phyloP scores from a whole-genome alignment of 2,329 filamentous ascomycete species.

The Penicillium hordei region DNA sequence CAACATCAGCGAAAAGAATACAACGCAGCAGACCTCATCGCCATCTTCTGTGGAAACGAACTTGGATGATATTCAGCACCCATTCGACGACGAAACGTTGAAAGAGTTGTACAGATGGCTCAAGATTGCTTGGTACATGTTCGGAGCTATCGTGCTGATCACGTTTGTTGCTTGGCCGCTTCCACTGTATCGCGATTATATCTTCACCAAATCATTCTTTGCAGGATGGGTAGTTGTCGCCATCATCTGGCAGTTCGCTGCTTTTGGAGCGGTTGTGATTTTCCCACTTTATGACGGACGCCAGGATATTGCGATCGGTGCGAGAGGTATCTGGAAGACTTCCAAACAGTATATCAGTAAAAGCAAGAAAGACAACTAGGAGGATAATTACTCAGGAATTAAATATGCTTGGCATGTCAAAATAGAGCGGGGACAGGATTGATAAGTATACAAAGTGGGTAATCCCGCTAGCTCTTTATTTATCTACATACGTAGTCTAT shows the following conservation, averaged over 20 bases:
- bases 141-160: slow-evolving; percentile 45
- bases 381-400: background rate
- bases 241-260: slow-evolving; percentile 52
- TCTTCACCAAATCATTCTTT: slow-evolving; percentile 52
- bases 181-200: slow-evolving; percentile 51
- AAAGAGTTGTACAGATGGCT: slow-evolving; percentile 40
- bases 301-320: slow-evolving; percentile 38
- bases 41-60: slow-evolving; percentile 12
- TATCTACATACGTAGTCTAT: too few species aligned
- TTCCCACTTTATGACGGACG: slow-evolving; percentile 52
- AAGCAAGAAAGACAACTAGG: background rate
- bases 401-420: background rate
- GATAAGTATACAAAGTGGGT: background rate
- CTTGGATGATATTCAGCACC: slow-evolving; percentile 47
- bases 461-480: too few species aligned
- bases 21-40: background rate
- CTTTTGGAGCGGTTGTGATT: slow-evolving; percentile 48
- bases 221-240: slow-evolving; percentile 47
- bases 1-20: background rate
- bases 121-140: slow-evolving; percentile 43
- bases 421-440: background rate
- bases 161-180: slow-evolving; percentile 53
- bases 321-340: slow-evolving; percentile 24
- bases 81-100: slow-evolving; percentile 42
- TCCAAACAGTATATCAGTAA: slow-evolving; percentile 1